Percentiles rank a stretch among this genome's conserved stretches.
phyloP scores from a whole-genome alignment of 208 protist genomes.

The Balamuthia mandrillaris region DNA sequence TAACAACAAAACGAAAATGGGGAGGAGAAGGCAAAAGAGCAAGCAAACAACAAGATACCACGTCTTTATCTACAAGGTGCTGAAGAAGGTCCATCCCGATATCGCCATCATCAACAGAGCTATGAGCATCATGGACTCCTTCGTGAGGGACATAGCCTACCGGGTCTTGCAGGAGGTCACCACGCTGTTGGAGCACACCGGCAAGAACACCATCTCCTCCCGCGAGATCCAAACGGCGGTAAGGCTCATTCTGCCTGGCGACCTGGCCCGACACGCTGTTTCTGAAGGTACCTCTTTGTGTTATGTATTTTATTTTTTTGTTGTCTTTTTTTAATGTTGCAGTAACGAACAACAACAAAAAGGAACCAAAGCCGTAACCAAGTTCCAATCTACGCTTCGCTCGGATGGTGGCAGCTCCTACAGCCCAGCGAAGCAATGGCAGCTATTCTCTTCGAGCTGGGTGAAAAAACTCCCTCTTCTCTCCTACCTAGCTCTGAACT shows the following conservation, averaged over 20 bases:
- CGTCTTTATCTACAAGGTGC: conserved; percentile 72
- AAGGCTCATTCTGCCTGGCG: conserved; percentile 94
- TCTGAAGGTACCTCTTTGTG: too few relatives aligned
- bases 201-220: conserved; percentile 92
- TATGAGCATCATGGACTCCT: conserved; percentile 95
- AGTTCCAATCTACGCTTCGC: conserved; percentile 67
- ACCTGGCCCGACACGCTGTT: too few relatives aligned
- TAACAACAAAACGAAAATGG: too few relatives aligned
- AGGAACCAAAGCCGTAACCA: conserved; percentile 96
- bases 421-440: not conserved
- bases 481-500: too few relatives aligned
- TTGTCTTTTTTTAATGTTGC: too few relatives aligned
- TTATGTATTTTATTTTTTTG: too few relatives aligned
- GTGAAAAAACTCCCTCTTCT: too few relatives aligned
- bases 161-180: conserved; percentile 71
- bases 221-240: conserved; percentile 96
- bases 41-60: too few relatives aligned
- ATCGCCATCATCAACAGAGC: conserved; percentile 94
- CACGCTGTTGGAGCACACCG: conserved; percentile 70
- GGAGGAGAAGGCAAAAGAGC: too few relatives aligned
- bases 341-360: too few relatives aligned
- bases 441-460: not conserved
- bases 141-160: conserved; percentile 93
- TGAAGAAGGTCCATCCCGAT: conserved; percentile 94
- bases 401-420: not conserved